Conservation (phyloP, 257 asterid genomes). For the Fraxinus americana region DNA sequence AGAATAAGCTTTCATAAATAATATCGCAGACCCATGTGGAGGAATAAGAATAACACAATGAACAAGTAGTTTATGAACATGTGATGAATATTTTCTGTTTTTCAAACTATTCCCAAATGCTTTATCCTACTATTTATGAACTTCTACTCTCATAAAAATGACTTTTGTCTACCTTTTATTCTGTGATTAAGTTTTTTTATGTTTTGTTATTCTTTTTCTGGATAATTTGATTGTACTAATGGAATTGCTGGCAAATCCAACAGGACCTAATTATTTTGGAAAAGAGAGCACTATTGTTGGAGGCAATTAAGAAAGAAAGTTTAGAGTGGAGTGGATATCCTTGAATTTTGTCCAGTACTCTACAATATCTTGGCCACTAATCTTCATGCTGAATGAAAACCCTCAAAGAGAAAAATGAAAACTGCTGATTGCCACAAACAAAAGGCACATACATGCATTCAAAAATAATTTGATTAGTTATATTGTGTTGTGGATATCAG, state of each 20-base stretch:
- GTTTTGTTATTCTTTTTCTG: neutral
- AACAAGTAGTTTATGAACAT: constrained; percentile 54
- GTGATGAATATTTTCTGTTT: constrained; percentile 38
- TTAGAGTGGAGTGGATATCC: constrained; percentile 81
- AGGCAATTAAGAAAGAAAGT: constrained; percentile 55
- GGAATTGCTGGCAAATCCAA: constrained; percentile 49
- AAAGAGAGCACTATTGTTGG: constrained; percentile 52
- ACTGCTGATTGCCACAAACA: neutral
- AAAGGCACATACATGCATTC: neutral
- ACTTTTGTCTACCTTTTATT: neutral
- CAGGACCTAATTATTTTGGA: constrained; percentile 61
- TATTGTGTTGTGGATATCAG: neutral
- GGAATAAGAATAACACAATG: constrained; percentile 54
- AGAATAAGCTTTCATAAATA: too few relatives aligned
- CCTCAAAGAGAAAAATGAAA: neutral
- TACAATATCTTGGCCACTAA: constrained; percentile 5
- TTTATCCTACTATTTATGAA: constrained; percentile 3
- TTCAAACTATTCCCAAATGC: constrained; percentile 7
- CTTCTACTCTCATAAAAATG: neutral
- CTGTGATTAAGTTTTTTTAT: neutral
- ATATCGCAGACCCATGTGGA: too few relatives aligned
- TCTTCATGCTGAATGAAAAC: neutral
- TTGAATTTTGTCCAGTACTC: constrained; percentile 28
- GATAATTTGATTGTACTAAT: too few relatives aligned
- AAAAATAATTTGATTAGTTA: neutral